phyloP scores from a whole-genome alignment of 2,329 filamentous ascomycete genomes.

The Colletotrichum sublineola region DNA sequence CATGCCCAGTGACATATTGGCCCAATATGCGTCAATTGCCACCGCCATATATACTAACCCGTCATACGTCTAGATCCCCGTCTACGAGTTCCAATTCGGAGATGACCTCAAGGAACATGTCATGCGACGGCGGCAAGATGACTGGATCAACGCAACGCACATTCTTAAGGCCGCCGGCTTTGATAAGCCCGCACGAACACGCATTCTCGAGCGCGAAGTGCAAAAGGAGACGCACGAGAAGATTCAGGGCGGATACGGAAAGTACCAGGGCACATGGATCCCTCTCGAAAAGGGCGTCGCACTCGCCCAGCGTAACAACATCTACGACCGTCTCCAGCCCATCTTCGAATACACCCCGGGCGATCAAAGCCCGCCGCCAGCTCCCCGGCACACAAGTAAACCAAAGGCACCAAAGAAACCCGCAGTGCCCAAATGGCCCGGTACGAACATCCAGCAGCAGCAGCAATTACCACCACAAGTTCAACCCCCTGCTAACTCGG shows the following conservation, averaged over 20 bases:
- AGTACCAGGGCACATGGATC: conserved; percentile 99
- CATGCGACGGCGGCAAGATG: conserved; percentile 91
- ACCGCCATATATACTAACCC: conserved; percentile 8
- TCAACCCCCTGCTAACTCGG: conserved; percentile 43
- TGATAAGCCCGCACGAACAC: conserved; percentile 94
- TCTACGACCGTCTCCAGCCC: conserved; percentile 83
- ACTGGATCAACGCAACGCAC: conserved; percentile 99
- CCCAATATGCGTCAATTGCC: neutral
- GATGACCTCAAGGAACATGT: conserved; percentile 86
- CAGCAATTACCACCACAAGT: conserved; percentile 17
- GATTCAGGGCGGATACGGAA: conserved; percentile 97
- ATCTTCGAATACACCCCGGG: conserved; percentile 94
- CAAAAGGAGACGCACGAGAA: conserved; percentile 98
- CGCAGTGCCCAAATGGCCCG: conserved; percentile 72
- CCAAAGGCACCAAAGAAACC: conserved; percentile 81
- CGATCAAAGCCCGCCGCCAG: conserved; percentile 89
- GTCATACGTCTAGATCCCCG: conserved; percentile 77
- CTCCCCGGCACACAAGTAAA: conserved; percentile 91
- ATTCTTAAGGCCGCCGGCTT: conserved; percentile 97
- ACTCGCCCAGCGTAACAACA: conserved; percentile 88
- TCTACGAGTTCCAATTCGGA: conserved; percentile 92
- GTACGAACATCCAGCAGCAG: conserved; percentile 48
- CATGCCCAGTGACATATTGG: neutral
- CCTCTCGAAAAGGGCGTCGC: conserved; percentile 84
- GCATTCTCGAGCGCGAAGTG: conserved; percentile 95